Evolutionary conservation across 169 alveolate species (phyloP), one percentile per base, ranked within the genome.

Genomic region (Plasmodium malariae): DNA sequence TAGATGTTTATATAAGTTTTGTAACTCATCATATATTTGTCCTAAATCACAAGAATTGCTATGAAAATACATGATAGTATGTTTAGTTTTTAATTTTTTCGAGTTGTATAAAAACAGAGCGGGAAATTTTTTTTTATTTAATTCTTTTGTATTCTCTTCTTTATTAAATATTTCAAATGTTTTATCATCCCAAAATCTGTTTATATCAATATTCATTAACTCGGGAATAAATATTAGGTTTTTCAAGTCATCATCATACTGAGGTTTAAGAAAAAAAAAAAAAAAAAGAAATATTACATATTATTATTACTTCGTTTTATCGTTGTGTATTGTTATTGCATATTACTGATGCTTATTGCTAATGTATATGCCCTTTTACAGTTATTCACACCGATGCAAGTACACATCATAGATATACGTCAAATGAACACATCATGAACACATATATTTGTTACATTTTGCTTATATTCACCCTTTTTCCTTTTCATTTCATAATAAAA

Each of bases 1-100:
- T 37, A 95, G 74, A 49, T 72, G 92, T 36, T 93, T 94, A 43
- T 88, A 37, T 30, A 95, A 71, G 19, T 89, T 86, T 49, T 89
- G 62, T 71, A 95, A 54, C 65, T 95, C 97, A 17, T 95, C 97
- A 74, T 89, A 85, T 17, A 95, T 94, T 54, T 93, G 95, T 17
- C 97, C 97, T 62, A 95, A 74, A 87, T 95, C 97, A 74, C 97
- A 95, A n/a, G 96, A 95, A 73, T 95, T 95, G 48, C 95, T 93
- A 69, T 74, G 85, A 51, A 88, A 73, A 43, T 80, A 80, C 83
- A 80, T 80, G 2, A 80, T 63, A 2, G 90, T 80, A 57, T 80
- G 85, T 4, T 80, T 80, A 30, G 65, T 80, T 43, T 51, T 80
- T 80, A 54, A 4, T 32, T 67, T 51, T 49, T 65, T 80, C 1